Evolutionary conservation across 1,284 basidiomycete genomes (phyloP).

Genomic region (Entoloma clypeatum): DNA sequence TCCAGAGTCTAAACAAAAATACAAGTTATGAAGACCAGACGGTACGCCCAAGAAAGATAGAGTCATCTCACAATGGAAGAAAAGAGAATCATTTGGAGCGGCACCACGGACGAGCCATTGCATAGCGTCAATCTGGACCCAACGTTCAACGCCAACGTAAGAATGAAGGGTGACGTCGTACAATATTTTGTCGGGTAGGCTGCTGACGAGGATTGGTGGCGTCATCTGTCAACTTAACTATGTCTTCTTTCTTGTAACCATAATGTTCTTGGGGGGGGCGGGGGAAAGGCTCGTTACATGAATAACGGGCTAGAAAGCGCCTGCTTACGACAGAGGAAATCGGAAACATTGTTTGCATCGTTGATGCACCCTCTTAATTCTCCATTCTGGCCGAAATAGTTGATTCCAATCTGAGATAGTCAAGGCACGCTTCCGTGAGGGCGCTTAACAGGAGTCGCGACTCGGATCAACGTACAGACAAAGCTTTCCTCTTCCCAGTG

Average conservation of each 20-base stretch:
- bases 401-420: slow-evolving; percentile 67
- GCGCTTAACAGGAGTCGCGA: too few species aligned
- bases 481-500: slow-evolving; percentile 74
- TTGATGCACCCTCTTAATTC: slow-evolving; percentile 85
- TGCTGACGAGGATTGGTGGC: slow-evolving; percentile 54
- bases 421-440: background rate
- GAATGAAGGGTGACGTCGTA: slow-evolving; percentile 28
- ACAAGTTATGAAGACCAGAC: slow-evolving; percentile 1
- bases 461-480: slow-evolving; percentile 60
- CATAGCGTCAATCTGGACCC: slow-evolving; percentile 79
- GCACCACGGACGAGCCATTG: slow-evolving; percentile 86
- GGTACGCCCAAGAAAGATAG: background rate
- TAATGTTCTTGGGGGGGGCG: slow-evolving; percentile 58
- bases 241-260: slow-evolving; percentile 75
- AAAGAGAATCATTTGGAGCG: slow-evolving; percentile 79
- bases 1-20: slow-evolving; percentile 60
- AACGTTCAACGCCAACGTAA: slow-evolving; percentile 6
- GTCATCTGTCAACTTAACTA: slow-evolving; percentile 84
- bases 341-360: slow-evolving; percentile 75
- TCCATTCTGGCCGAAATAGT: slow-evolving; percentile 66
- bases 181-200: slow-evolving; percentile 83
- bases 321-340: slow-evolving; percentile 66
- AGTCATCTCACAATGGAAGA: slow-evolving; percentile 90
- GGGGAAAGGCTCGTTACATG: background rate
- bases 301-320: background rate